Base-by-base conservation (phyloP, 495 filamentous ascomycete genomes). In the Aspergillus olivimuriae region DNA sequence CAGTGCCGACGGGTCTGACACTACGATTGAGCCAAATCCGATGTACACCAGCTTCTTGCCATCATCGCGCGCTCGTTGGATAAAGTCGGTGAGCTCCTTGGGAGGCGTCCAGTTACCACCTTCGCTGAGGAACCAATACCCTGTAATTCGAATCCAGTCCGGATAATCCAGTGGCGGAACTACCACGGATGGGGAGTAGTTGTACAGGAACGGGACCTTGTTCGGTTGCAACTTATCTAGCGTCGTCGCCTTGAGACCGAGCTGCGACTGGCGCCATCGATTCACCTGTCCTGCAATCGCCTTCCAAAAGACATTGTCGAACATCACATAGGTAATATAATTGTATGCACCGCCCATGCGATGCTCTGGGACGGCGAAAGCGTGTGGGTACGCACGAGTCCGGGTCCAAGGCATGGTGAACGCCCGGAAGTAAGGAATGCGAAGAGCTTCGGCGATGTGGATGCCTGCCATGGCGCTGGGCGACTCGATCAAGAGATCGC, bases 351-450 rank as follows among this genome's bases (percentile, higher is more conserved):
- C 92, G 37, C 92, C 92, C 82, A 94, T 87, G 62, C 92, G 94
- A 51, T 86, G 81, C 40, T 90, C 86, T 9, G 88, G 88, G 26
- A 95, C 89, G n/a, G 88, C 84, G 67, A 98, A 98, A 4, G 92
- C 94, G 68, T 98, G 92, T 10, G 92, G 92, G 55, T 98, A 98
- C 3, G 94, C 87, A 39, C 94, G 74, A 17, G 92, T 98, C 34
- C 90, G 81, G 0, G 94, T 91, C 92, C 92, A 98, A 11, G 92
- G 94, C 92, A 98, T 98, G 14, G 91, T 92, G 62, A 98, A 98
- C 0, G 89, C 94, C 47, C 92, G 81, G 73, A 97, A 97, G 57
- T 98, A 98, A 4, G 92, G 92, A 39, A 98, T 94, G 23, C 76
- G 74, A 4, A 98, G 74, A 5, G 89, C 89, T 66, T 98, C 94